Conservation (phyloP, 176 grass and related monocot species). For the Carex cristatella region DNA sequence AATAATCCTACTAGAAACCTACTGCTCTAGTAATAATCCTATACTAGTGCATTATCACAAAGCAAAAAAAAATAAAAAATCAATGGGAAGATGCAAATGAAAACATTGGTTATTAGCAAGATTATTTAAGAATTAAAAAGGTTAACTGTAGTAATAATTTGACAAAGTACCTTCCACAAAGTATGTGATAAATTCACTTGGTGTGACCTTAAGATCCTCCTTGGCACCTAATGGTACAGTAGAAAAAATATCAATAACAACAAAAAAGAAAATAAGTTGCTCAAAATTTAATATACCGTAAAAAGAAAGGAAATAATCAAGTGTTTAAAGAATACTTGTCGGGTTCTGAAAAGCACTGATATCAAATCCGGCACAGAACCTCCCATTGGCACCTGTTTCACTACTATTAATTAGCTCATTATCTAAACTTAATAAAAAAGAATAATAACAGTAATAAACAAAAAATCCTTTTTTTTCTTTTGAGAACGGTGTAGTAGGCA, state of each 20-base stretch:
- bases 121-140: background rate
- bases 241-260: conserved; percentile 6
- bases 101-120: no score
- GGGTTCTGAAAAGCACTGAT: conserved; percentile 44
- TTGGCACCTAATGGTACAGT: conserved; percentile 13
- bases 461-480: background rate
- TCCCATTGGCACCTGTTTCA: conserved; percentile 55
- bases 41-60: no score
- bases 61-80: no score
- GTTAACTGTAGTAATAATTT: background rate
- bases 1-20: background rate
- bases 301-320: background rate
- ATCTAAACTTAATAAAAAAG: background rate
- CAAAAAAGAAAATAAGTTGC: background rate
- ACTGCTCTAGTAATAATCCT: background rate
- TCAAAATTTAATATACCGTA: background rate
- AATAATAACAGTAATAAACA: background rate
- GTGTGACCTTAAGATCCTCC: background rate
- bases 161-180: background rate
- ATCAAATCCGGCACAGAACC: conserved; percentile 82
- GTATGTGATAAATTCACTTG: conserved; percentile 12
- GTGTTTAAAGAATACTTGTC: conserved; percentile 39
- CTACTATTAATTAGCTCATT: background rate
- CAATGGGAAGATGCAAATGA: no score
- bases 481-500: background rate